phyloP scores from a whole-genome alignment of 305 asterid species.

The Withania somnifera region DNA sequence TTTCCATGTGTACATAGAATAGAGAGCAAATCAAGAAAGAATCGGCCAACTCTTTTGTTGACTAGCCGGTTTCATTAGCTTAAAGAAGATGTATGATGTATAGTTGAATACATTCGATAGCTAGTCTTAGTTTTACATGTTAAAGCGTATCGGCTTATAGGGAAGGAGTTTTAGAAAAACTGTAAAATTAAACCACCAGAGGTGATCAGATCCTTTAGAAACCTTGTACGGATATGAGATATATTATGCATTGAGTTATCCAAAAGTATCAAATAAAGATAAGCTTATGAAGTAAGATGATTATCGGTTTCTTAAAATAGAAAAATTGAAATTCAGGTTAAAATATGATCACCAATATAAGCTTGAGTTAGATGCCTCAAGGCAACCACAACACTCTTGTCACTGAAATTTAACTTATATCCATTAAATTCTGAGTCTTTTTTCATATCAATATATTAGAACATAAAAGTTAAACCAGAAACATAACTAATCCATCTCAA shows the following conservation, averaged over 20 bases:
- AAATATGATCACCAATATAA: no score
- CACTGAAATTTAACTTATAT: no score
- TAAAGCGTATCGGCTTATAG: background rate
- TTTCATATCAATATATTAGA: no score
- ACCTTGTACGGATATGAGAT: no score
- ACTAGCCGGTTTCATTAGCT: background rate
- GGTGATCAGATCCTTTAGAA: no score
- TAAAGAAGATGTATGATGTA: background rate
- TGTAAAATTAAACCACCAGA: no score
- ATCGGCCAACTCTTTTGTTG: background rate
- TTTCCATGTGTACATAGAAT: background rate
- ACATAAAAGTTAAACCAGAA: background rate
- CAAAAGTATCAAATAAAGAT: background rate
- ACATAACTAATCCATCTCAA: background rate
- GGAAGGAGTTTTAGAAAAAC: no score
- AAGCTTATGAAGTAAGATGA: background rate
- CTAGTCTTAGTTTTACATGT: background rate
- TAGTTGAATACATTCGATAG: background rate
- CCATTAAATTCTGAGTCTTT: no score
- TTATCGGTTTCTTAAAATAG: background rate
- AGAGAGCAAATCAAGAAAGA: background rate
- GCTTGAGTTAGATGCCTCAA: no score
- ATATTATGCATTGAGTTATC: no score
- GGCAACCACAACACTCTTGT: no score
- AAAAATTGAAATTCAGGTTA: background rate